Evolutionary conservation across 2,329 filamentous ascomycete genomes (phyloP).

Genomic region (Claviceps sp.): DNA sequence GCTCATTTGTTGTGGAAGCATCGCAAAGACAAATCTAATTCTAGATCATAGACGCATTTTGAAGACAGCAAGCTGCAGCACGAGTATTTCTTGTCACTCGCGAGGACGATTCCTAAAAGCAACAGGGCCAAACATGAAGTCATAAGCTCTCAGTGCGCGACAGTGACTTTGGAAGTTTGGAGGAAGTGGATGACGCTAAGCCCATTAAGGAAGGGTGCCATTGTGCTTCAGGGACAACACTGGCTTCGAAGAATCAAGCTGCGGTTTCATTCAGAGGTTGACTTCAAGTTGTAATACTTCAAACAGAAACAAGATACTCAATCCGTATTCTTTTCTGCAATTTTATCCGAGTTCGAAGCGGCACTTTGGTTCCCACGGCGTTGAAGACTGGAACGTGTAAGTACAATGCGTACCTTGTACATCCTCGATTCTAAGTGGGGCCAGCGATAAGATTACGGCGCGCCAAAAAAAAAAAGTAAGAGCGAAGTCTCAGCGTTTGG

Average conservation of each 20-base stretch:
- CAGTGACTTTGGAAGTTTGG: not conserved
- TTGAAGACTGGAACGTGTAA: not conserved
- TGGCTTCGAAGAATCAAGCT: not conserved
- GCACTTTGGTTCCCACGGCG: not conserved
- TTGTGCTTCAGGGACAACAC: not conserved
- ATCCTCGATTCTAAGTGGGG: constrained; percentile 1
- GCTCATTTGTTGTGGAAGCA: constrained; percentile 9
- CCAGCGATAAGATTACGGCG: constrained; percentile 9
- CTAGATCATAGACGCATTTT: not conserved
- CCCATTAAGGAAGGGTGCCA: not conserved
- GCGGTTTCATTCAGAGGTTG: not conserved
- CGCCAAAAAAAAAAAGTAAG: constrained; percentile 8
- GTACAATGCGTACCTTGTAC: not conserved
- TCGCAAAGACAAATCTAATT: not conserved
- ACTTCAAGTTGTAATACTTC: not conserved
- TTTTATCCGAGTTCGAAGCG: not conserved
- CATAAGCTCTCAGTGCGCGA: not conserved
- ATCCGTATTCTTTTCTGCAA: not conserved
- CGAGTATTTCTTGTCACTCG: not conserved
- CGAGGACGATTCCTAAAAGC: not conserved
- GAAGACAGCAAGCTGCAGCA: not conserved
- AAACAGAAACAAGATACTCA: not conserved
- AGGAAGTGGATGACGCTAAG: not conserved
- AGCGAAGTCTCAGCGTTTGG: not conserved
- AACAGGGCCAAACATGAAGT: not conserved